A percentile compares a stretch with the other conserved stretches of the same genome.
Evolutionary conservation across 2,329 filamentous ascomycete species (phyloP).

Genomic region (Fusarium armeniacum): DNA sequence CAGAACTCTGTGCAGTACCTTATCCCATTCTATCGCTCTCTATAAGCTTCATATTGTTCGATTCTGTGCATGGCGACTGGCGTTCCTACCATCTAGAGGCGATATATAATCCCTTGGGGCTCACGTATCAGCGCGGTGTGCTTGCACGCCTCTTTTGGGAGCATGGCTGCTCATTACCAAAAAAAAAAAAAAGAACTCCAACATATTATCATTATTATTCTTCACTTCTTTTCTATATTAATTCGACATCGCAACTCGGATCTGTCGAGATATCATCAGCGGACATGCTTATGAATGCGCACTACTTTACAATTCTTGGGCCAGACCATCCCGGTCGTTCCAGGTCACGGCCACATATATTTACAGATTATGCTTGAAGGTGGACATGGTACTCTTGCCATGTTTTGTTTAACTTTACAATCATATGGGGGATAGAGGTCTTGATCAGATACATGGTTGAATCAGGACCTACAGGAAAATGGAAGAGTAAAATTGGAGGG

Average conservation of each 20-base stretch:
- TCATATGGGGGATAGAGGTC: conserved; percentile 6
- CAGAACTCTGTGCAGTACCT: conserved; percentile 21
- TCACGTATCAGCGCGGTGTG: conserved; percentile 28
- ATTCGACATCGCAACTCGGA: conserved; percentile 22
- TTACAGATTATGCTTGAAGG: conserved; percentile 47
- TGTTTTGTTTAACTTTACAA: conserved; percentile 27
- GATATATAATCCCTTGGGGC: conserved; percentile 38
- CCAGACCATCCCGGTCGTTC: conserved; percentile 23
- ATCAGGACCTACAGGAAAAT: conserved; percentile 30
- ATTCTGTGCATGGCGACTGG: conserved; percentile 59
- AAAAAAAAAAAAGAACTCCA: neutral
- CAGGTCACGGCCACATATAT: conserved; percentile 24
- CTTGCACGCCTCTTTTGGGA: neutral
- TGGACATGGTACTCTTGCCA: conserved; percentile 23
- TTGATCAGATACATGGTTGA: conserved; percentile 18
- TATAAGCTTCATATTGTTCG: conserved; percentile 41
- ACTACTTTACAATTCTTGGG: conserved; percentile 40
- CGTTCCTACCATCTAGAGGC: conserved; percentile 49
- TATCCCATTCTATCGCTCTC: conserved; percentile 39
- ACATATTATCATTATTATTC: conserved; percentile 1
- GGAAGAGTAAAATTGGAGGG: conserved; percentile 38
- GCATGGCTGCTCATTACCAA: conserved; percentile 12
- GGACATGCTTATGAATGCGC: conserved; percentile 15
- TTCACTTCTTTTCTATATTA: conserved; percentile 11
- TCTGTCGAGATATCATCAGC: conserved; percentile 6